Percentiles rank a stretch among this genome's conserved stretches.
Conservation (phyloP, 2,329 filamentous ascomycete genomes). For the Cladophialophora immunda region DNA sequence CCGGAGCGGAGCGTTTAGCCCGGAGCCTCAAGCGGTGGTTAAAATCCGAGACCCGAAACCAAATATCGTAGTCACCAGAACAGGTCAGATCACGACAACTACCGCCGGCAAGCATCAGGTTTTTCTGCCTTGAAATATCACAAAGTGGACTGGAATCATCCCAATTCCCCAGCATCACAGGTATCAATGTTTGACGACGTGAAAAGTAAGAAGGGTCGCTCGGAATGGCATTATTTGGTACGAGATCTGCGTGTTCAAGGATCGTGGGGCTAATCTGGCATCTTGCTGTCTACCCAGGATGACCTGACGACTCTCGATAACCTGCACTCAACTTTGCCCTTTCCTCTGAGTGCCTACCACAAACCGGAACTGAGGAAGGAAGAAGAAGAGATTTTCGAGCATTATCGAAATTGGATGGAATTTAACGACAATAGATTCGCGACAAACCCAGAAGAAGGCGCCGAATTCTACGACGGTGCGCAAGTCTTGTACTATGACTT, state of each 20-base stretch:
- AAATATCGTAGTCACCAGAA: too few relatives aligned
- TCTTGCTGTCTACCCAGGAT: not conserved
- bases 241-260: not conserved
- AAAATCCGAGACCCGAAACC: too few relatives aligned
- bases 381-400: constrained; percentile 9
- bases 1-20: too few relatives aligned
- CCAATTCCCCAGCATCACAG: too few relatives aligned
- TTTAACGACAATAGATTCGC: constrained; percentile 6
- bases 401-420: constrained; percentile 7
- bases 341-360: constrained; percentile 5
- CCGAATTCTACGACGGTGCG: constrained; percentile 2
- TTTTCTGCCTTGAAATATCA: too few relatives aligned
- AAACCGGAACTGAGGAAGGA: constrained; percentile 7
- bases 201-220: constrained; percentile 8
- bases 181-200: constrained; percentile 1
- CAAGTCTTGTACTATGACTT: constrained; percentile 16
- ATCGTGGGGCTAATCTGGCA: not conserved
- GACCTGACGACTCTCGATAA: constrained; percentile 3
- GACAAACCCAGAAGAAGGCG: not conserved
- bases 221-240: constrained; percentile 14
- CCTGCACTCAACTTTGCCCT: constrained; percentile 4
- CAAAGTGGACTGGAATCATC: too few relatives aligned
- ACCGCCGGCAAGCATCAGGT: too few relatives aligned
- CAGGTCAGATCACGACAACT: too few relatives aligned
- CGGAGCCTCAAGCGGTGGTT: too few relatives aligned